phyloP scores from a whole-genome alignment of 495 filamentous ascomycete genomes.

The Aspergillus incahuasiensis region DNA sequence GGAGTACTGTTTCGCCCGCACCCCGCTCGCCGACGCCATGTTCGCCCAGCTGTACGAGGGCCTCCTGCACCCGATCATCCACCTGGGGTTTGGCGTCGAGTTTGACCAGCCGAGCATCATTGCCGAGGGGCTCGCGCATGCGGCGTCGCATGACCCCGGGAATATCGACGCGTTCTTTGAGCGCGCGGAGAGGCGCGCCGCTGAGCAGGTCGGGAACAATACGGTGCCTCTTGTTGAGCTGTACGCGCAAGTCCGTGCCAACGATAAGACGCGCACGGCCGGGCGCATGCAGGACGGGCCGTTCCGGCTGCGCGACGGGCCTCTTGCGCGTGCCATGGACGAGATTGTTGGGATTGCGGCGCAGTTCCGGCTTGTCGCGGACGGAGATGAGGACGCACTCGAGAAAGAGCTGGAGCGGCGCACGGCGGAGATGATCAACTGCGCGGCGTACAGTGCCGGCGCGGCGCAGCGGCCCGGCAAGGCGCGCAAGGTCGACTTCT shows the following conservation, averaged over 20 bases:
- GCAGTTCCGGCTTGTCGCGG: conserved; percentile 54
- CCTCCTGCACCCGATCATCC: conserved; percentile 77
- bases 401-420: no score
- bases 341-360: conserved; percentile 58
- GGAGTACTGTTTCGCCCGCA: conserved; percentile 61
- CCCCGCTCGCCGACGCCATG: conserved; percentile 58
- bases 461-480: conserved; percentile 60
- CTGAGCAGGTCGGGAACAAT: conserved; percentile 36
- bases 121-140: conserved; percentile 74
- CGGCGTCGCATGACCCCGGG: conserved; percentile 57
- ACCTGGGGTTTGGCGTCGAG: conserved; percentile 79
- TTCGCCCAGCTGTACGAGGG: conserved; percentile 56
- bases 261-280: conserved; percentile 49
- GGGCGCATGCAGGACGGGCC: conserved; percentile 54
- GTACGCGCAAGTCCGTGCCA: no score
- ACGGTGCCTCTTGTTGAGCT: conserved; percentile 56
- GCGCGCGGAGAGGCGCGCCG: conserved; percentile 42
- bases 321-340: conserved; percentile 56
- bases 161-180: conserved; percentile 48
- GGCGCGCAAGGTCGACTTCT: conserved; percentile 73
- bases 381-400: conserved; percentile 59
- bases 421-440: conserved; percentile 75
- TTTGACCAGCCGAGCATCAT: conserved; percentile 77
- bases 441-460: no score
- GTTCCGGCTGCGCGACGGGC: conserved; percentile 58